Evolutionary conservation across 176 grass and related monocot species (phyloP), one percentile per base, ranked within the genome.

Genomic region (Alopecurus myosuroides): DNA sequence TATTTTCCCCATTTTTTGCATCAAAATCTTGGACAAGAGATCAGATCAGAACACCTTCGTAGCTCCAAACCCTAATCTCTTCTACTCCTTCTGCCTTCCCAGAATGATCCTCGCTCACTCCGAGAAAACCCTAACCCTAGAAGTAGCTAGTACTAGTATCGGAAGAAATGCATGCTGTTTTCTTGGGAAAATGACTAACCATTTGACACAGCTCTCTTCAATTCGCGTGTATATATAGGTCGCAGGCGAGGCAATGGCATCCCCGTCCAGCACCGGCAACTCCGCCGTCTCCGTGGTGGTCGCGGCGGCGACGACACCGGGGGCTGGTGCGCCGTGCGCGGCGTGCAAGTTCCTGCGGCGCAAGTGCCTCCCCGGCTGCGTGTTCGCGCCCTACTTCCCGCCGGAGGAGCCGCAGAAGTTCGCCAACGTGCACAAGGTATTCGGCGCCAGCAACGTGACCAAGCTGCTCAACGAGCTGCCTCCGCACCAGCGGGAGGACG

Each of bases 381-480:
- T 94, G 70, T 94, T 94, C 56, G 89, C 92, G 26, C 92, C 92
- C 33, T 94, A 94, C 84, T 94, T 94, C 81, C 89, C 89, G 11
- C 89, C 92, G 25, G 92, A 94, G 92, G 89, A 94, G 86, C 92
- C 92, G 35, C 92, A 94, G 80, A 94, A 94, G 84, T 94, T 94
- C 46, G 86, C 88, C 26, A 94, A 94, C 80, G 92, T 94, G 52
- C 92, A 94, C 86, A 94, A 91, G 92, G 85, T 94, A 64, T 94
- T 94, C 70, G 92, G 92, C 14, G 92, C 92, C 61, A 94, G 89
- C 86, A 94, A 94, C 86, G 92, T 94, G 15, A 87, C 89, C 86
- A 94, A 94, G 84, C 92, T 94, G 6, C 92, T 94, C 57, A 94
- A 94, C 86, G 92, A 94, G 86, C 87, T 94, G 80, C 86, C 78